Percentiles rank a stretch among this genome's conserved stretches.
Evolutionary conservation across 1,139 yeast genomes (phyloP).

Genomic region (Barnettozyma hawaiiensis): DNA sequence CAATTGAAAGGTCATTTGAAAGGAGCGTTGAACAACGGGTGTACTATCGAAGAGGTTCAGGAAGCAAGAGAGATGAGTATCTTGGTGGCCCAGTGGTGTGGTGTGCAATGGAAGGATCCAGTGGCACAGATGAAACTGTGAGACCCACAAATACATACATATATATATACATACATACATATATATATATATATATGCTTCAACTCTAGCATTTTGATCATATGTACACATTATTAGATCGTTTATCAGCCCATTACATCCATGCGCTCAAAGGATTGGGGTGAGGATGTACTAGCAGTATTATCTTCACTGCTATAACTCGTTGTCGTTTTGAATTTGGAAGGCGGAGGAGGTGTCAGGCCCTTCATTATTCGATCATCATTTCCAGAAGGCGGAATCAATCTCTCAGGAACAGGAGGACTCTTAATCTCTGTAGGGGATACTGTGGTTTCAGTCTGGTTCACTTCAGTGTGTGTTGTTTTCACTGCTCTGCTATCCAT

Average conservation of each 20-base stretch:
- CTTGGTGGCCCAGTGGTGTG: conserved; percentile 70
- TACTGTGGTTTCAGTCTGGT: not conserved
- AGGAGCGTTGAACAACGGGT: conserved; percentile 82
- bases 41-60: conserved; percentile 55
- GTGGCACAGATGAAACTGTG: conserved; percentile 14
- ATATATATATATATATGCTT: no score
- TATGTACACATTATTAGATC: not conserved
- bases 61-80: conserved; percentile 59
- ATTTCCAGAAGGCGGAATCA: not conserved
- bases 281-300: not conserved
- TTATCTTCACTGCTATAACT: conserved; percentile 6
- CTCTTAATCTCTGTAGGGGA: not conserved
- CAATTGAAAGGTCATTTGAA: conserved; percentile 84
- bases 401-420: not conserved
- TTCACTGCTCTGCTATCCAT: conserved; percentile 4
- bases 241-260: conserved; percentile 11
- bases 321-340: conserved; percentile 3
- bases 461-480: not conserved
- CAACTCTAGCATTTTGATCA: no score
- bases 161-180: no score
- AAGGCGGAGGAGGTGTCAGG: conserved; percentile 12
- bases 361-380: conserved; percentile 12
- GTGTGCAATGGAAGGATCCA: conserved; percentile 54
- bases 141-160: no score
- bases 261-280: conserved; percentile 12